Evolutionary conservation across 768 basidiomycete species (phyloP), one percentile per base, ranked within the genome.

Genomic region (Atractiella rhizophila): DNA sequence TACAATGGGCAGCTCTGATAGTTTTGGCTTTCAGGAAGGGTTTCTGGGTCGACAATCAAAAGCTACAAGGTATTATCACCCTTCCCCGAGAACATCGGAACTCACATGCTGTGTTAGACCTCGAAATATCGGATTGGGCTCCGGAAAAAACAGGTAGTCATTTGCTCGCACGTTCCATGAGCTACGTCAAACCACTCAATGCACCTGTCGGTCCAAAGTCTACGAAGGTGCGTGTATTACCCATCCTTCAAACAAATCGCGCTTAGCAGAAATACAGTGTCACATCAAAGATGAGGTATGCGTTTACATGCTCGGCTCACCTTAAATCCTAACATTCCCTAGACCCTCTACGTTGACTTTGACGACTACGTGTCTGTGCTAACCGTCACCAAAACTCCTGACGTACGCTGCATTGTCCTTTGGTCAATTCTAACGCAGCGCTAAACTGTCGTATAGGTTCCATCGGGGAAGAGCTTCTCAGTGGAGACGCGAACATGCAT

Each of bases 401-500:
- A 96, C 43, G 86, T 94, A 4, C 91, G 91, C 0, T 80, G 77
- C 47, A n/a, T n/a, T n/a, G n/a, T n/a, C n/a, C n/a, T n/a, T n/a
- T n/a, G n/a, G n/a, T n/a, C n/a, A n/a, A n/a, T n/a, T n/a, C n/a
- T n/a, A n/a, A n/a, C n/a, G n/a, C n/a, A n/a, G n/a, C n/a, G n/a
- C n/a, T n/a, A n/a, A n/a, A n/a, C n/a, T n/a, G n/a, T n/a, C n/a
- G n/a, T n/a, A n/a, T n/a, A n/a, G n/a, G n/a, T n/a, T n/a, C n/a
- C n/a, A n/a, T n/a, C n/a, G n/a, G 91, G 91, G 1, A 70, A 76
- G 3, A 81, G 79, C 30, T 98, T 96, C 57, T 65, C 73, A 7
- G 85, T 96, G 45, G 91, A 85, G 68, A 94, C 88, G 13, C 63
- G 73, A 51, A 91, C 86, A 11, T 94, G 88, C 56, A 65, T 96